Base-by-base conservation (phyloP, 331 rosid genomes). In the Malus hybrid region DNA sequence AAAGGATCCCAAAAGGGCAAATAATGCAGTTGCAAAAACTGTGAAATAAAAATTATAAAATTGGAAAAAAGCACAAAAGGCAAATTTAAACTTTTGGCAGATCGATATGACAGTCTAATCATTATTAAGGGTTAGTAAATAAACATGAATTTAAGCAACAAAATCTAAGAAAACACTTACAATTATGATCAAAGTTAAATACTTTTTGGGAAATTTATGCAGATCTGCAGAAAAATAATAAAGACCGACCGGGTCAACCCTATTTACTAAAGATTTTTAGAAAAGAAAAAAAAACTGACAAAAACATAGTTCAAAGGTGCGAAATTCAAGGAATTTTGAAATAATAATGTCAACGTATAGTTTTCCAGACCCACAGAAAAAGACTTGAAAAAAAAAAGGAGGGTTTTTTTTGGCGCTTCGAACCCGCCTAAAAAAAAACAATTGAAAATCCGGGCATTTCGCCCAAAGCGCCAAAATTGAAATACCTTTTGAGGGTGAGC, bases 251-350 rank as follows among this genome's bases (percentile, higher is more conserved):
- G 33, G 73, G 89, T 83, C 93, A 86, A 73, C 87, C 58, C 33
- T 73, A 36, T 79, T 73, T 72, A 77, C 82, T 80, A 75, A 16
- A 79, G 77, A 84, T 39, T 71, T 74, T 84, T 71, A 76, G 70
- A 73, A 71, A 80, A 24, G 24, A 14, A 78, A 77, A 71, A 82
- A 14, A 61, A 64, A n/a, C 29, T n/a, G 4, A 19, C 6, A 63
- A 62, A 63, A 65, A 58, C 71, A 71, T 10, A 66, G 79, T 78
- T 81, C 77, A 76, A 76, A 58, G 83, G 87, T 86, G 83, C 92
- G 86, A 84, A 88, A 84, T 84, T 84, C 86, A 82, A 85, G 85
- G 88, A 79, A 55, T 71, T 80, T 79, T 79, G 77, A 57, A 76
- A 80, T 30, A 28, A 63, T 8, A 52, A 33, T 62, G 89, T 80